Conservation (phyloP, 148 eudicot genomes). For the Limonium bicolor region DNA sequence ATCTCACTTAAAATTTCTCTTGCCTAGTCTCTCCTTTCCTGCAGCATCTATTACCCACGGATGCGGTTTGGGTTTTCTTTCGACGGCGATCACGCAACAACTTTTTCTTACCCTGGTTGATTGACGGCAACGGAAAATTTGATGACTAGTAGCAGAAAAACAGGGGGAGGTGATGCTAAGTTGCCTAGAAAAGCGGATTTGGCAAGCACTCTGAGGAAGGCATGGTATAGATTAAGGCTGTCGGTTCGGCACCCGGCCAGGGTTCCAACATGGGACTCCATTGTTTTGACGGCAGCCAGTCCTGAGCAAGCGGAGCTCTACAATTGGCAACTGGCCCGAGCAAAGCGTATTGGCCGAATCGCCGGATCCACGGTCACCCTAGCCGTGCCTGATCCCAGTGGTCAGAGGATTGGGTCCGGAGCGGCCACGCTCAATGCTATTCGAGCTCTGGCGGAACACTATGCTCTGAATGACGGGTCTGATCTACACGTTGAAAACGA, state of each 20-base stretch:
- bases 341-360: constrained; percentile 76
- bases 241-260: constrained; percentile 74
- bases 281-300: constrained; percentile 81
- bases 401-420: constrained; percentile 87
- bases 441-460: constrained; percentile 47
- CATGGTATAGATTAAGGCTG: constrained; percentile 71
- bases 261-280: constrained; percentile 96
- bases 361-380: constrained; percentile 59
- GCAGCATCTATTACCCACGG: no score
- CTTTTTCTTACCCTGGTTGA: no score
- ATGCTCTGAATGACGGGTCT: constrained; percentile 7
- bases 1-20: no score
- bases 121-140: no score
- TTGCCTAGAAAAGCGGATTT: no score
- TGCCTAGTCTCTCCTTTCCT: no score
- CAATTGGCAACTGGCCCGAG: constrained; percentile 73
- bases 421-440: constrained; percentile 90
- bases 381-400: constrained; percentile 83
- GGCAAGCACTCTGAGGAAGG: constrained; percentile 39
- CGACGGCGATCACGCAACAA: no score
- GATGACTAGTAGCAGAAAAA: no score
- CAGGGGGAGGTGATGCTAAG: no score
- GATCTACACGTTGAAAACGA: constrained; percentile 6
- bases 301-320: constrained; percentile 87
- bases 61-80: no score